A percentile compares a stretch with the other conserved stretches of the same genome.
Conservation (phyloP, 208 protist genomes). For the Leishmania turanica region DNA sequence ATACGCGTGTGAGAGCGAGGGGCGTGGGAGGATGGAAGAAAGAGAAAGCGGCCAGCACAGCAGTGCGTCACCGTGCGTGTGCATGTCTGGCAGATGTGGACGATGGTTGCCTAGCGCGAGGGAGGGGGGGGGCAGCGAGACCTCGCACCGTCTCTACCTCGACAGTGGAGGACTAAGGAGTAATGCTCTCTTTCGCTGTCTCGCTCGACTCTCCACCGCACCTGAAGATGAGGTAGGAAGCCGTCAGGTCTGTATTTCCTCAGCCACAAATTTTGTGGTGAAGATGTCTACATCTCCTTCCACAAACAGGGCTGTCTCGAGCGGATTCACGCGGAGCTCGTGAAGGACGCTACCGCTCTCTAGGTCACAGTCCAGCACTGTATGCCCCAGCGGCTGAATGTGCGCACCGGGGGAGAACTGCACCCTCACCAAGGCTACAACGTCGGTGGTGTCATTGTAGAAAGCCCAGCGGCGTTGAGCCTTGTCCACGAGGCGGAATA, state of each 20-base stretch:
- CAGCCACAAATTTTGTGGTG: slow-evolving; percentile 72
- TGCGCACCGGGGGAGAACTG: slow-evolving; percentile 35
- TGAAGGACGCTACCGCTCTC: slow-evolving; percentile 48
- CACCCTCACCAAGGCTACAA: slow-evolving; percentile 53
- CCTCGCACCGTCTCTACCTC: background rate
- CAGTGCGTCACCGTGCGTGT: background rate
- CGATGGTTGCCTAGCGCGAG: background rate
- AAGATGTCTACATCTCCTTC: slow-evolving; percentile 58
- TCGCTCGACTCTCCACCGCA: too few species aligned
- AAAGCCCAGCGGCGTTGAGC: slow-evolving; percentile 54
- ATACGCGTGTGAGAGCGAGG: background rate
- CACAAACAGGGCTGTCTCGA: slow-evolving; percentile 64
- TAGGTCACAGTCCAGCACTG: slow-evolving; percentile 30
- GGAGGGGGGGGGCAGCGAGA: background rate
- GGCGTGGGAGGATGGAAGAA: background rate
- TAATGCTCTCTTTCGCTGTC: background rate
- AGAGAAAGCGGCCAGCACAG: background rate
- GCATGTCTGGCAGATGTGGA: too few species aligned
- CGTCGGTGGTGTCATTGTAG: slow-evolving; percentile 79
- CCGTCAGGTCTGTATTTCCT: slow-evolving; percentile 17
- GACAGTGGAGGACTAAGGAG: background rate
- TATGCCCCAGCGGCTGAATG: slow-evolving; percentile 51
- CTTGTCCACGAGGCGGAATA: slow-evolving; percentile 76
- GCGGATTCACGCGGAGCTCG: slow-evolving; percentile 53
- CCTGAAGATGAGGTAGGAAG: background rate